Conservation (phyloP, 768 basidiomycete genomes). For the Xerocomellus intermedius region DNA sequence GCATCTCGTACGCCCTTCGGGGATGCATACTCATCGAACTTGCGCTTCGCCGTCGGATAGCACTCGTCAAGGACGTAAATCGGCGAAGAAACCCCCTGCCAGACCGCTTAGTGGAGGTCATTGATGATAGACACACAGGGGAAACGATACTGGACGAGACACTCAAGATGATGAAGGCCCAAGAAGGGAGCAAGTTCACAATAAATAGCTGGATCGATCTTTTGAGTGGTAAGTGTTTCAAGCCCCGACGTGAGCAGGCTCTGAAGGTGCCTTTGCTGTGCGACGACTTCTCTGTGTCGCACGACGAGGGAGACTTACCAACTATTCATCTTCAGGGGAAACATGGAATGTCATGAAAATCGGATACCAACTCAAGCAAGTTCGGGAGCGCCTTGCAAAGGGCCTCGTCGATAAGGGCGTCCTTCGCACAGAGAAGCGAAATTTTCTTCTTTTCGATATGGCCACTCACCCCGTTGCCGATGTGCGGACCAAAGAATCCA, state of each 20-base stretch:
- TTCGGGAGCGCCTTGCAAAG: slow-evolving; percentile 95
- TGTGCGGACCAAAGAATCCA: slow-evolving; percentile 81
- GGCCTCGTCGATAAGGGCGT: slow-evolving; percentile 98
- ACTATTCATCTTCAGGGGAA: slow-evolving; percentile 61
- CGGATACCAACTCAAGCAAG: slow-evolving; percentile 97
- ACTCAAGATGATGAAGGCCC: slow-evolving; percentile 90
- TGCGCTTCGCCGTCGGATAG: slow-evolving; percentile 91
- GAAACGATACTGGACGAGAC: slow-evolving; percentile 97
- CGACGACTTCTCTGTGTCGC: background rate
- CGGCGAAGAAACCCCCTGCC: slow-evolving; percentile 71
- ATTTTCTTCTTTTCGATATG: slow-evolving; percentile 99
- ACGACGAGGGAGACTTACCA: background rate
- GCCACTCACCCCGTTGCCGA: slow-evolving; percentile 98
- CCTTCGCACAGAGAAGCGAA: slow-evolving; percentile 97
- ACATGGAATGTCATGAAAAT: slow-evolving; percentile 99
- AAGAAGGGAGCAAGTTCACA: slow-evolving; percentile 52
- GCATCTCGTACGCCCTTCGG: slow-evolving; percentile 97
- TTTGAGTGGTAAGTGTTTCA: slow-evolving; percentile 65
- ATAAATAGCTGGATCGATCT: slow-evolving; percentile 95
- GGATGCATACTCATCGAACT: slow-evolving; percentile 98
- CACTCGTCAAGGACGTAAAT: slow-evolving; percentile 78
- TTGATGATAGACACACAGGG: slow-evolving; percentile 90
- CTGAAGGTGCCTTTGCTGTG: background rate
- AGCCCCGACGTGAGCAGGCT: background rate
- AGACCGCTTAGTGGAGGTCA: slow-evolving; percentile 86